Evolutionary conservation across 2,329 filamentous ascomycete genomes (phyloP), one percentile per base, ranked within the genome.

Genomic region (Aschersonia sp.): DNA sequence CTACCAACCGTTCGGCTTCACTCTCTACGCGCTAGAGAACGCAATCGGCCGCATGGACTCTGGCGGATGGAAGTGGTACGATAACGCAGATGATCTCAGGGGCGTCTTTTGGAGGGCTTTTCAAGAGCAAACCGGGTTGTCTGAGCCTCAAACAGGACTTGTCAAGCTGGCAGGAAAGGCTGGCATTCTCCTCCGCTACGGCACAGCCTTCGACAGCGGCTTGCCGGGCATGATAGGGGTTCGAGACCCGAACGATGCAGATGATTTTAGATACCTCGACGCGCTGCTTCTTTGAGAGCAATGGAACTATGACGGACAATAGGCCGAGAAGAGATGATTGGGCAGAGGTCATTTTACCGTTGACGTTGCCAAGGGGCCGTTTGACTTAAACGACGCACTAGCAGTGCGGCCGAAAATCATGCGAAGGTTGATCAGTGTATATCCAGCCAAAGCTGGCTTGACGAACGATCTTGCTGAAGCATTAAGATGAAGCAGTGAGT

Each of bases 1-100:
- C 7, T 48, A 62, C 9, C 49, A 46, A 12, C 59, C 60, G 4
- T 64, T 64, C 45, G 59, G 59, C 12, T 54, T 60, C 7, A 51
- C 58, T 2, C 47, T 63, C 9, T 61, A 54, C 51, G 59, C 47
- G 5, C 44, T 63, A 2, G 56, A 61, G 45, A 61, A 56, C 44
- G 9, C 53, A 4, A 48, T 56, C 10, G 54, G 55, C 9, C 51
- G 31, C 20, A 54, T 55, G 54, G 29, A 51, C 41, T 30, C 46
- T 20, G 5, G 43, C 20, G 53, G 54, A 10, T 56, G 53, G 53
- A 49, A 48, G 28, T 55, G 53, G 38, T 46, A 53, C 42, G 47
- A 49, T 20, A 51, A 53, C 32, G 29, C 43, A 4, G 12, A 47
- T 5, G 42, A 44, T 12, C 48, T 54, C 12, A 40, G 46, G 6